Evolutionary conservation across 345 rosid genomes (phyloP).

Genomic region (Leavenworthia alabamica): DNA sequence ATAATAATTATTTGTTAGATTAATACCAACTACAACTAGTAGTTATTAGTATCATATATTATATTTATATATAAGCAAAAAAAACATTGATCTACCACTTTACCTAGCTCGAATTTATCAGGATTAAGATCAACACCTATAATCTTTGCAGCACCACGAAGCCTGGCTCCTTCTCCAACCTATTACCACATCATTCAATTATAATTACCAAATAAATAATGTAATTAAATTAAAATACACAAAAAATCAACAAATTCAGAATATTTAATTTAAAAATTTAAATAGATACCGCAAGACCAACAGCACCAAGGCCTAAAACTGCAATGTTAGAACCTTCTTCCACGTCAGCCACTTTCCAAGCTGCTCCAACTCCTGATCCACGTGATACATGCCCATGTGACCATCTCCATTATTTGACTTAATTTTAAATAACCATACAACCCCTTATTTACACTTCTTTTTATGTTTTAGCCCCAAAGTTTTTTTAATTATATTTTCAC

Average conservation of each 20-base stretch:
- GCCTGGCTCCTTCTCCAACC: slow-evolving; percentile 67
- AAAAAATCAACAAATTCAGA: not conserved
- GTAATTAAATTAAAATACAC: not conserved
- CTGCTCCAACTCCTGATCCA: slow-evolving; percentile 62
- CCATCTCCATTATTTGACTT: not conserved
- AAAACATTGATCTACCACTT: not conserved
- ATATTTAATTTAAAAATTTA: not conserved
- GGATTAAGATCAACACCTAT: slow-evolving; percentile 63
- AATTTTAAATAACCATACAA: not conserved
- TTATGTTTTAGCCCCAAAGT: not conserved
- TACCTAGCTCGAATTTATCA: slow-evolving; percentile 51
- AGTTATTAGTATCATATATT: not conserved
- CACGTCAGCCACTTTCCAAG: slow-evolving; percentile 55
- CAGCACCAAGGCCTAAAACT: slow-evolving; percentile 63
- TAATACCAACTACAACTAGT: not conserved
- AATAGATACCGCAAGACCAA: slow-evolving; percentile 57
- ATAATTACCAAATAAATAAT: not conserved
- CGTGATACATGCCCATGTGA: not conserved
- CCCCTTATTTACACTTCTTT: not conserved
- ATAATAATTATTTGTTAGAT: not conserved
- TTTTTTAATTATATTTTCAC: not conserved
- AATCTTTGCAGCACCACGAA: slow-evolving; percentile 53
- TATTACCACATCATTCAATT: slow-evolving; percentile 11
- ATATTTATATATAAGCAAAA: not conserved
- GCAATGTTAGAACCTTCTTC: slow-evolving; percentile 58